Evolutionary conservation across 768 basidiomycete genomes (phyloP), one percentile per base, ranked within the genome.

Genomic region (Hericium alpestre): DNA sequence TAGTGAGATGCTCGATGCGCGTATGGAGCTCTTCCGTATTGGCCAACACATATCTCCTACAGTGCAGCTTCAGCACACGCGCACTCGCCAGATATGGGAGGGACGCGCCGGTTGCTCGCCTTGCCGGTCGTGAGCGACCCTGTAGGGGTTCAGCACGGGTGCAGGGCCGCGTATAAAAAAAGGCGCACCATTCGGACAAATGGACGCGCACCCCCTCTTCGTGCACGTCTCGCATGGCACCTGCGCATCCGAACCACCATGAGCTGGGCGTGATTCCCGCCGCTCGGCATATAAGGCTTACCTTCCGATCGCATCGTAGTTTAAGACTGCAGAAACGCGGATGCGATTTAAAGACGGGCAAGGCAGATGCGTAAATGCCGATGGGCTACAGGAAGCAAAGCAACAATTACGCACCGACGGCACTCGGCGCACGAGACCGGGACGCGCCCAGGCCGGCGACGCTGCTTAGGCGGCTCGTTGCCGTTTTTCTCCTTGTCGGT

Each of bases 211-310:
- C 38, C 87, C 87, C 64, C 87, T 75, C 57, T 84, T 83, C 22
- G 79, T 79, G 65, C 88, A 90, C 66, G 82, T 88, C 69, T 84
- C 83, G 70, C 87, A 90, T 11, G 87, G 87, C 38, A 88, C 76
- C 86, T 89, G 3, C 22, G 16, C 13, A 18, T 6, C 25, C 8
- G 2, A 9, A 13, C 9, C 18, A 1, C 38, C 32, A 46, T 46
- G 43, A 46, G 22, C 22, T 12, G 13, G 43, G 16, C n/a, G 43
- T 15, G 43, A 46, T n/a, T 22, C 16, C 22, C 10, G 22, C 43
- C 7, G 22, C 22, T 22, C n/a, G 49, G 27, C 4, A 48, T n/a
- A 64, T 27, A 54, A 11, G 39, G 27, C 72, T 58, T 66, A 81
- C 83, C 67, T 80, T 79, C 63, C 78, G 77, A 65, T 86, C 84